Conservation (phyloP, 176 grass and related monocot species). For the Lolium multiflorum region DNA sequence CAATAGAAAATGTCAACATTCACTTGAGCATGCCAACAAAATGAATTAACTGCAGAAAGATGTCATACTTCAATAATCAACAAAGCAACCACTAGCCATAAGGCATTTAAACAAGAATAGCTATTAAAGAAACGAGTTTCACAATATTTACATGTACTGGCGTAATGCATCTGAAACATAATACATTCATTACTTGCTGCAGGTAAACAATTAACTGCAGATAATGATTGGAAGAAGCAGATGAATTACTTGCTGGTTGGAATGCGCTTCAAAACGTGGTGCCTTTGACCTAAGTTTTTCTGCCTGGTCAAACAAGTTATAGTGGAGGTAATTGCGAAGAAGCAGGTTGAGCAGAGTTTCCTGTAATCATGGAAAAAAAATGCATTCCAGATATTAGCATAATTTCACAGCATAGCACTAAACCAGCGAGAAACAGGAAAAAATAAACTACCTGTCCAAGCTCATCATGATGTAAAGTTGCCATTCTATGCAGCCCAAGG, state of each 20-base stretch:
- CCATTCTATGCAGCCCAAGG: conserved; percentile 79
- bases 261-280: conserved; percentile 95
- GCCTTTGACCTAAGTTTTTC: conserved; percentile 97
- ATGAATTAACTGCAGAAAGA: neutral
- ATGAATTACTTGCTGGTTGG: conserved; percentile 79
- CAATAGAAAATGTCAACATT: conserved; percentile 1
- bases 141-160: neutral
- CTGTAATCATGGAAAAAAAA: conserved; percentile 24
- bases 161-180: conserved; percentile 1
- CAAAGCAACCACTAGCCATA: neutral
- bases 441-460: conserved; percentile 81
- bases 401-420: neutral
- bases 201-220: neutral
- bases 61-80: neutral
- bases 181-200: neutral
- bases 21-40: neutral
- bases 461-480: conserved; percentile 78
- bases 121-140: neutral
- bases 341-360: conserved; percentile 94
- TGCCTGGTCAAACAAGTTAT: conserved; percentile 92
- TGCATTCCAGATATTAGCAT: neutral
- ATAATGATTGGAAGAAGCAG: conserved; percentile 18
- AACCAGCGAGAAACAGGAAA: neutral
- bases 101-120: conserved; percentile 8
- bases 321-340: conserved; percentile 97